Conservation (phyloP, 768 basidiomycete genomes). For the Mycena latifolia region DNA sequence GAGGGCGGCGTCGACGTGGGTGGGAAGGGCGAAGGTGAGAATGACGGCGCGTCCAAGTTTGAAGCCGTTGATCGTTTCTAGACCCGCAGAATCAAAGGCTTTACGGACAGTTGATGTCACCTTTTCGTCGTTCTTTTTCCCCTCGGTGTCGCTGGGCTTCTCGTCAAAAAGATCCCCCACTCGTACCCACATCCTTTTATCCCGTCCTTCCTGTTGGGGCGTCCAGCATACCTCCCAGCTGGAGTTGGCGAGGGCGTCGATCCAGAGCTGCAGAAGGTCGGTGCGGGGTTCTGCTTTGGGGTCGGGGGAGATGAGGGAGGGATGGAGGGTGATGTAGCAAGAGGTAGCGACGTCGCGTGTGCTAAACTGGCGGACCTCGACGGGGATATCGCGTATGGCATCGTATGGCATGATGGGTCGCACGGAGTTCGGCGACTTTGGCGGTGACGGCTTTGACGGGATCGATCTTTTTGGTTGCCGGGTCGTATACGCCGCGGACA, state of each 20-base stretch:
- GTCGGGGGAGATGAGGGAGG: not conserved
- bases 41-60: not conserved
- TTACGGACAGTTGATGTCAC: not conserved
- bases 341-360: not conserved
- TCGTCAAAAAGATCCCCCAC: not conserved
- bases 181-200: not conserved
- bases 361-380: not conserved
- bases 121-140: not conserved
- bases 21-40: not conserved
- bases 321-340: not conserved
- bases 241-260: not conserved
- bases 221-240: not conserved
- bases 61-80: not conserved
- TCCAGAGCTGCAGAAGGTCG: not conserved
- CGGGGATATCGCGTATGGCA: not conserved
- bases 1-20: not conserved
- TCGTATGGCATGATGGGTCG: not conserved
- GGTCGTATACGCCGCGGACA: not conserved
- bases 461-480: not conserved
- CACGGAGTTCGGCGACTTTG: not conserved
- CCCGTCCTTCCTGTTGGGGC: not conserved
- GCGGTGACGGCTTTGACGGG: not conserved
- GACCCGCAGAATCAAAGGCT: not conserved
- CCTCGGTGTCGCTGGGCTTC: too few species aligned
- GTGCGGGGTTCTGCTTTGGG: not conserved